phyloP scores from a whole-genome alignment of 2,329 filamentous ascomycete genomes.

The Arthroderma sp. region DNA sequence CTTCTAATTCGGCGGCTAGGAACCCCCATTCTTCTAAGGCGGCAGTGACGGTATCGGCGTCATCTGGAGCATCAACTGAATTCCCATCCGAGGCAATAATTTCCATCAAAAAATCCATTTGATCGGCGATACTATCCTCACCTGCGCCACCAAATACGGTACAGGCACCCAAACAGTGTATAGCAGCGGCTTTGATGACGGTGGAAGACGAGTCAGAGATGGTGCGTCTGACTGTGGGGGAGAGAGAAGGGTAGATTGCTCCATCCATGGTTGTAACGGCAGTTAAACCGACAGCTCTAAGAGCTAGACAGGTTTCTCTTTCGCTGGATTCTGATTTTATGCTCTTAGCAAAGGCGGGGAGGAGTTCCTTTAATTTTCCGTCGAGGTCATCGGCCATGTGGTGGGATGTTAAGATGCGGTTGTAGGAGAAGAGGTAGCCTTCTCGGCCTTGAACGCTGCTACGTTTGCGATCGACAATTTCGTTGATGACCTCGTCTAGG shows the following conservation, averaged over 20 bases:
- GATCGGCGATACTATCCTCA: constrained; percentile 52
- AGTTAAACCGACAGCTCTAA: constrained; percentile 60
- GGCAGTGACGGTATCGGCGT: constrained; percentile 55
- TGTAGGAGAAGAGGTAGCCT: constrained; percentile 47
- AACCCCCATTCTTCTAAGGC: constrained; percentile 70
- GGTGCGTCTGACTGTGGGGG: constrained; percentile 45
- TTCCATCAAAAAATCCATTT: constrained; percentile 63
- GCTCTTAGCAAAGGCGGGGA: constrained; percentile 54
- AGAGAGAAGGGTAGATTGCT: constrained; percentile 51
- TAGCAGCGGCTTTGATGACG: constrained; percentile 53
- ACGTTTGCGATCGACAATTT: constrained; percentile 64
- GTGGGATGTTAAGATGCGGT: constrained; percentile 53
- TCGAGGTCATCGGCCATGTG: constrained; percentile 53
- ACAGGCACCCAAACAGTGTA: constrained; percentile 60
- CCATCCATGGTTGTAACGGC: constrained; percentile 54
- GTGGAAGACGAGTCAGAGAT: constrained; percentile 55
- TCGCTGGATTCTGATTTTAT: constrained; percentile 56
- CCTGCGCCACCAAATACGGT: constrained; percentile 64
- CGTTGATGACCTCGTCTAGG: constrained; percentile 54
- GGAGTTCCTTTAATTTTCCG: constrained; percentile 45
- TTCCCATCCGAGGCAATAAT: constrained; percentile 70
- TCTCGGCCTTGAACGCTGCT: constrained; percentile 61
- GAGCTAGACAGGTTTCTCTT: constrained; percentile 54
- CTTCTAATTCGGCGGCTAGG: constrained; percentile 62
- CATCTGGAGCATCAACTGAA: constrained; percentile 57